Evolutionary conservation across 176 grass and related monocot species (phyloP), one percentile per base, ranked within the genome.

Genomic region (Oryza officinalis): DNA sequence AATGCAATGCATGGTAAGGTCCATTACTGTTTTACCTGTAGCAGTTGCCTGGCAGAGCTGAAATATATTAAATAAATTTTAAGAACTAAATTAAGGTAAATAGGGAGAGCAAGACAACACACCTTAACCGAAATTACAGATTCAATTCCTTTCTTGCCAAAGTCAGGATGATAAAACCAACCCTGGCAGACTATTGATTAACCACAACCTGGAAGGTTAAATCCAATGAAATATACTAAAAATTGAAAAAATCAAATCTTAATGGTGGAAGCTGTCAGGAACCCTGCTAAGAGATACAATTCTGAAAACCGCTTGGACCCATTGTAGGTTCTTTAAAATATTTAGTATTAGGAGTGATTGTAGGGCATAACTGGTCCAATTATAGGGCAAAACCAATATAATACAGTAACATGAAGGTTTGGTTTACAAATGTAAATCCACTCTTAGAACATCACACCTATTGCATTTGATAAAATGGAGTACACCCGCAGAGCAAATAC

Each of bases 171-270:
- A 40, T 20, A 45, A 27, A 46, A 78, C 10, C 46, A 31, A 79
- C 28, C 65, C 15, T 44, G 8, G n/a, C 4, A 49, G 65, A 33
- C 47, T 69, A 87, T 5, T 43, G 5, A 66, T 76, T 40, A 77
- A 44, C 27, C 27, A 46, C 43, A 83, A 63, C 85, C 80, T 83
- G 75, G 60, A 87, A 70, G 49, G 15, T 27, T 18, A 77, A 40
- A 15, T 78, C 23, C 49, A 27, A 71, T 45, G 12, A 30, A 52
- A 75, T 69, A 27, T 5, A 60, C 10, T 23, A 47, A 41, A 22
- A 57, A 67, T 6, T 43, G 13, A 38, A n/a, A 37, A 59, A 78
- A 20, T 45, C 1, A 65, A 1, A 63, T 68, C 32, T 3, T 40
- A 17, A 84, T 13, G 4, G 46, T 28, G 28, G 54, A 49, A 74